phyloP scores from a whole-genome alignment of 2,329 filamentous ascomycete species.

The Sclerotinia trifoliorum region DNA sequence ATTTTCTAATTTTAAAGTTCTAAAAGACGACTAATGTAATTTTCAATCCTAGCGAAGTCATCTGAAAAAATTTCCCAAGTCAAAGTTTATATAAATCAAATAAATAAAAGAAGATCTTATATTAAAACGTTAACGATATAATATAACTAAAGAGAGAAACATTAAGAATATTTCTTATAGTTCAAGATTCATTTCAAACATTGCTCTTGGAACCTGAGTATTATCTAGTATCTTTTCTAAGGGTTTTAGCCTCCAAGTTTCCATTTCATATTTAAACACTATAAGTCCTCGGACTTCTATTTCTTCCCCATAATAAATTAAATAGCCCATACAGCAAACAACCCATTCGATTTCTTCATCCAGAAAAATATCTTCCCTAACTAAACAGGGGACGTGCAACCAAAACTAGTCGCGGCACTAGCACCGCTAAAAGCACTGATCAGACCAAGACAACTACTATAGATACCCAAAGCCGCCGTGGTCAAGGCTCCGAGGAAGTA shows the following conservation, averaged over 20 bases:
- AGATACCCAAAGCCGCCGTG: slow-evolving; percentile 33
- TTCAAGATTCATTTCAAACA: background rate
- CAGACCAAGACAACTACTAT: slow-evolving; percentile 24
- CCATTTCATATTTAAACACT: background rate
- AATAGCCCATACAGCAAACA: background rate
- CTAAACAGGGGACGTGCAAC: slow-evolving; percentile 11
- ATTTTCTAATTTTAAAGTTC: too few relatives aligned
- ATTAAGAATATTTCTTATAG: background rate
- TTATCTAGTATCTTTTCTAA: background rate
- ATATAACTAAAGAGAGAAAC: background rate
- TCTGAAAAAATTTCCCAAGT: too few relatives aligned
- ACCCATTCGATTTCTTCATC: background rate
- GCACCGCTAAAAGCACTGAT: slow-evolving; percentile 13
- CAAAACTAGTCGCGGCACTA: slow-evolving; percentile 18
- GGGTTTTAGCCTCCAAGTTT: background rate
- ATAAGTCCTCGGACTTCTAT: background rate
- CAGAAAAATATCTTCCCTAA: background rate
- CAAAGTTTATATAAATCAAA: background rate
- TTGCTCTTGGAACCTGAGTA: background rate
- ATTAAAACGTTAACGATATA: background rate
- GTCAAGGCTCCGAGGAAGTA: slow-evolving; percentile 32
- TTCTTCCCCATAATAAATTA: background rate
- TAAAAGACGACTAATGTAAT: too few relatives aligned
- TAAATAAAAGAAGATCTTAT: background rate
- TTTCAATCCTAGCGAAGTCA: too few relatives aligned